Base-by-base conservation (phyloP, 1,284 basidiomycete genomes). In the Boletus semigastroideus region DNA sequence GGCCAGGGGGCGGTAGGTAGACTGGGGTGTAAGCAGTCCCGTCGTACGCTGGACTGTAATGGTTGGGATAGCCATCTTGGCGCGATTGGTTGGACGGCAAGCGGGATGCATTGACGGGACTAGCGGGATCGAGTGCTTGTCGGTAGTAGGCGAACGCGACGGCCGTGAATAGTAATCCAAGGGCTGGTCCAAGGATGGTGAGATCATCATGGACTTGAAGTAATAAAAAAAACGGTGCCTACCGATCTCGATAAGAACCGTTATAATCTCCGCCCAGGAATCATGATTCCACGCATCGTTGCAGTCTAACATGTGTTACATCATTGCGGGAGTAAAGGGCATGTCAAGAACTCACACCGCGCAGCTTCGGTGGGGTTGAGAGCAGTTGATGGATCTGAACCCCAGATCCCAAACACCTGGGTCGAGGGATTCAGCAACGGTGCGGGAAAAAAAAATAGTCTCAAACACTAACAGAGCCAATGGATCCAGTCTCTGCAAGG, bases 91-190 rank as follows among this genome's bases (percentile, higher is more conserved):
- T 60, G 5, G 62, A 56, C 10, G 74, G 71, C 14, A 66, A 52
- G 22, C 70, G 73, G 13, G 60, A 61, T 39, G 70, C 54, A 59
- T 72, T 74, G n/a, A 57, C 74, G 48, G 65, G 65, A 22, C 73
- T 74, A 6, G 68, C 60, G 0, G 89, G 87, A 65, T 92, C 86
- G 28, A 81, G 74, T 10, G 82, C 64, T 71, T 92, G 90, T 22
- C 83, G 81, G 65, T 86, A 84, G 72, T 84, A 92, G 10, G 76
- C 74, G 62, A 85, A 84, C 1, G 82, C 78, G 57, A 87, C 67
- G 46, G 78, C 59, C 34, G 79, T 75, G 73, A 90, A 88, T 48
- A 89, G 63, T 19, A 74, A 56, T 49, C 83, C 73, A 37, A 84
- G 60, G 45, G 79, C 80, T 84, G 52, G 2, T 25, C 1, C 33